A percentile compares a stretch with the other conserved stretches of the same genome.
These are phyloP conservation scores for Triglochin maritima DNA, from an alignment of 106 monocot species.

Conservation along the genomic window DNA sequence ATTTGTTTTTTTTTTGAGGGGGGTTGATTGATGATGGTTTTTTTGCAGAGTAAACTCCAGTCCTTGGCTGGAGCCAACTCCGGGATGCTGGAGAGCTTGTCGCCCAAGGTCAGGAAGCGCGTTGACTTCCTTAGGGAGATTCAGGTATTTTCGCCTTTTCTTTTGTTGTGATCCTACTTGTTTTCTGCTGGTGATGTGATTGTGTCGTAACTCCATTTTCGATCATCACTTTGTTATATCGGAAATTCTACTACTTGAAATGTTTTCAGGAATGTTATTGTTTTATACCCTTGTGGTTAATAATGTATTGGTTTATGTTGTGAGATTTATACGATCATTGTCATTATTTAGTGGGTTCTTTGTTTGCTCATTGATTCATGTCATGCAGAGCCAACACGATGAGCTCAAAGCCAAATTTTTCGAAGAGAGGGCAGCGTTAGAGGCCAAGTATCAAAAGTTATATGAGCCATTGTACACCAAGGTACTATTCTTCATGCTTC, in stretches of 20 bases:
- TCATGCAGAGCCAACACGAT: constrained; percentile 14
- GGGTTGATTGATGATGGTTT: neutral
- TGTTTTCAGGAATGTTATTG: too few species aligned
- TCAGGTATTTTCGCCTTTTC: too few species aligned
- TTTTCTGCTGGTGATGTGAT: too few species aligned
- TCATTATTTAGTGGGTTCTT: neutral
- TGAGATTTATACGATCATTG: too few species aligned
- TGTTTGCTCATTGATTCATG: neutral
- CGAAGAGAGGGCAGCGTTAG: constrained; percentile 17
- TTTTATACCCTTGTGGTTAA: too few species aligned
- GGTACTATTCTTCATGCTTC: constrained; percentile 1
- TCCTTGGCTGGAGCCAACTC: constrained; percentile 27
- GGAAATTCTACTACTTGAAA: too few species aligned
- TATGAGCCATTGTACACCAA: constrained; percentile 24
- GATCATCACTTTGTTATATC: too few species aligned
- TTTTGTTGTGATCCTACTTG: too few species aligned
- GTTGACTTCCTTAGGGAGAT: constrained; percentile 72
- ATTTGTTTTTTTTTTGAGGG: neutral
- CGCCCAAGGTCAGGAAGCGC: constrained; percentile 68
- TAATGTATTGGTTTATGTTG: too few species aligned
- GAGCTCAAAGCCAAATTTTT: constrained; percentile 17
- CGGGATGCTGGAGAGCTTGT: constrained; percentile 31
- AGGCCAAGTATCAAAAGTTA: constrained; percentile 18
- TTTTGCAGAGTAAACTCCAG: constrained; percentile 33
- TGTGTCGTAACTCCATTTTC: too few species aligned